Evolutionary conservation across 1,139 yeast species (phyloP), one percentile per base, ranked within the genome.

Genomic region (Debaryomyces fabryi): DNA sequence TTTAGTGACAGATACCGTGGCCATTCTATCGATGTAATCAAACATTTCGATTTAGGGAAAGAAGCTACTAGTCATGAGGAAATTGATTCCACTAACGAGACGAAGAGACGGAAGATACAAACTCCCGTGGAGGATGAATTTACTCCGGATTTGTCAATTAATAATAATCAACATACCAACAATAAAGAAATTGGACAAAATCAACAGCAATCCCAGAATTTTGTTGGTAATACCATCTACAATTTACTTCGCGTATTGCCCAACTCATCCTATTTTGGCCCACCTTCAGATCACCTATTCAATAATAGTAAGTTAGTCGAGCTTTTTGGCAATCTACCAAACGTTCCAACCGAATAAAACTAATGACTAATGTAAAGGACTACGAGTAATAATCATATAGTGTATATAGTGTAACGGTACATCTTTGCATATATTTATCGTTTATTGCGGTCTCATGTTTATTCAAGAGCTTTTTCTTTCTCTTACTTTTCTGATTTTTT

Each of bases 231-330:
- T 52, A 81, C 79, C 30, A 67, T 82, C 18, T 79, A 79, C 57
- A 79, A 79, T 43, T 63, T 83, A 39, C 67, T 83, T 51, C 69
- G 83, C 45, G 72, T 76, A 1, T 67, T 83, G 45, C 88, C 88
- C 3, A 76, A 74, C 54, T 72, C 79, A 6, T 67, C 76, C 0
- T 76, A 74, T 52, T 76, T 74, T 57, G 79, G 79, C 3, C 65
- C 67, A n/a, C 65, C 70, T 3, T 56, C 67, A 1, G 78, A 73
- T 29, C 69, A 69, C 52, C 70, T 71, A 1, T 76, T 76, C 49
- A 67, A 72, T 52, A 66, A 73, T 49, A 68, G 64, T 8, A 74
- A 74, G 50, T 60, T 76, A 49, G 78, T 75, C 9, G 76, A 75
- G 47, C 58, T 76, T 44, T 68, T 76, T 48, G 69, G 71, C 29